Evolutionary conservation across 371 early-diverging fungal genomes (phyloP), one percentile per base, ranked within the genome.

Genomic region (Haplosporangium sp.): DNA sequence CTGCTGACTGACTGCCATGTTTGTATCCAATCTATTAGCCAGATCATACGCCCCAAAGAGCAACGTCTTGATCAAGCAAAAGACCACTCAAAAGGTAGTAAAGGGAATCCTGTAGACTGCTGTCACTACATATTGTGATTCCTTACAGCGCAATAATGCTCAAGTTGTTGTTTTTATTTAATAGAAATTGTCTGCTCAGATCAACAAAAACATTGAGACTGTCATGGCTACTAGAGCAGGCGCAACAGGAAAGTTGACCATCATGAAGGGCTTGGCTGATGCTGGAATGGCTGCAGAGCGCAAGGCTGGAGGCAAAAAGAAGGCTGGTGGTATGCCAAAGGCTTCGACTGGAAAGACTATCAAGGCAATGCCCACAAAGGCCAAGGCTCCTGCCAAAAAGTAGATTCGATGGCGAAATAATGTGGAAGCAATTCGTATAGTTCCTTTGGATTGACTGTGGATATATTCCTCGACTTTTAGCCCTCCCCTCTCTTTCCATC

Each of bases 211-310:
- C 62, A 91, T 92, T 63, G 92, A 92, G 72, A 84, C 84, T 39
- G 87, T 88, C 77, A 92, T 92, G 92, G 87, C 92, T 5, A 86
- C 89, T 27, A 85, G 88, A 58, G 92, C 92, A 10, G 90, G 89
- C 61, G 90, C 92, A n/a, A 86, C 88, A 40, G 91, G 92, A 79
- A 92, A 92, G 75, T 66, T 92, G 27, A 92, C 90, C 17, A 89
- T 92, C 62, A 90, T 92, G 90, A 91, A 91, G 82, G 82, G 85
- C 19, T 59, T 88, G 19, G 91, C 91, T 15, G 89, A 88, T 27
- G 85, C 84, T 42, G 82, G 74, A 63, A 20, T 81, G 52, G 72
- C 83, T 35, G 83, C 84, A 15, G 82, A 84, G 34, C 79, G 79
- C 58, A 78, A 78, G 71, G 79, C 79, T 47, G 74, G 79, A 63